Base-by-base conservation (phyloP, 495 filamentous ascomycete species). In the Parmelia sp. region DNA sequence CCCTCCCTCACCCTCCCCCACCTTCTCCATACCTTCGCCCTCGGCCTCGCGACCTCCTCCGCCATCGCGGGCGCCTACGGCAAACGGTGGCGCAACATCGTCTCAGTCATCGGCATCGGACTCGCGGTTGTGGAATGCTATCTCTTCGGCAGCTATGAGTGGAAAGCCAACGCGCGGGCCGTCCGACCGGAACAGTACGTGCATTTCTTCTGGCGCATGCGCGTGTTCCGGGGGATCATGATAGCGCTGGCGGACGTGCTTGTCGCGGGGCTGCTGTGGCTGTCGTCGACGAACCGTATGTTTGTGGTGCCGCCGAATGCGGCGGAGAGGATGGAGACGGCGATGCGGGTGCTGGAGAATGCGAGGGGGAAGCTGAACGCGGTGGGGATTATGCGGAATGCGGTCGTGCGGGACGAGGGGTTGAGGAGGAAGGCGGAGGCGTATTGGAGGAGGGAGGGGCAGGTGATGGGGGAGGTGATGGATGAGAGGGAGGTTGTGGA, bases 1-100 rank as follows among this genome's bases (percentile, higher is more conserved):
- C 93, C 94, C 0, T 75, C 84, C 14, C 75, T 95, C 27, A 70
- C 91, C 7, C 70, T 83, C 1, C 91, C 92, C 25, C 92, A 97
- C 73, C 76, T 98, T 21, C 61, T 89, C 17, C 90, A 96, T 75
- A 77, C 92, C 44, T 68, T 81, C 42, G 74, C 89, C 25, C 74
- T 93, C 39, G 90, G 88, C 31, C 63, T 91, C 45, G 83, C 83
- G 7, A 80, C 88, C 23, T 82, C 84, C 0, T 77, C 78, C 3
- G 73, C 77, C 10, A 74, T 86, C 40, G 76, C 79, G 0, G 86
- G 86, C 45, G 70, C 66, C 9, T 82, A 87, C 61, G 87, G 82
- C 0, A 74, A 76, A 15, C 72, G 78, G 42, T 97, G 91, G 89
- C 84, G 94, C 25, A 83, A 74, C 25, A 77, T 81, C 29, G 89